Evolutionary conservation across 2,329 filamentous ascomycete species (phyloP).

Genomic region (Aspergillus tubingensis): DNA sequence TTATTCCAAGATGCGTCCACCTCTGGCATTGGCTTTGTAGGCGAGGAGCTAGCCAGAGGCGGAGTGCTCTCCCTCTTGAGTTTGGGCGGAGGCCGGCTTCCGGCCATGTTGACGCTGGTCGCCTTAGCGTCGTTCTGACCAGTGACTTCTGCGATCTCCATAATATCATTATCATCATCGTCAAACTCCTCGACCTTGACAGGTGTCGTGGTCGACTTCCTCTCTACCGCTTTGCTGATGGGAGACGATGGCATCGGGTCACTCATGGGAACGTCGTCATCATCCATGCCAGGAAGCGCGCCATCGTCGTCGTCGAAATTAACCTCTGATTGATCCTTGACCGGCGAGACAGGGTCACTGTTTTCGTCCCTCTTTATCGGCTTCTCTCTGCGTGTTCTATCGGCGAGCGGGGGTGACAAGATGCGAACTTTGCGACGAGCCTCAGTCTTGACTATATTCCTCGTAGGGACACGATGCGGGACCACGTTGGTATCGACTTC

Average conservation of each 20-base stretch:
- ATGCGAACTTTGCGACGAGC: constrained; percentile 77
- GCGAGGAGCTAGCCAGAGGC: constrained; percentile 75
- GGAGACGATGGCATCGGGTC: constrained; percentile 87
- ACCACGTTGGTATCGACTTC: constrained; percentile 81
- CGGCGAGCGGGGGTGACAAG: constrained; percentile 69
- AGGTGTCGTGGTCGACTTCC: constrained; percentile 58
- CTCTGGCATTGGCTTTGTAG: constrained; percentile 60
- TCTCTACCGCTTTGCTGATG: constrained; percentile 72
- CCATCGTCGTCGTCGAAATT: constrained; percentile 60
- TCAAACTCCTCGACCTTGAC: constrained; percentile 67
- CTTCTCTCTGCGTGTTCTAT: constrained; percentile 58
- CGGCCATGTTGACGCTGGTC: constrained; percentile 80
- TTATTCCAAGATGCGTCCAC: constrained; percentile 87
- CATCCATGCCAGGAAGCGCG: constrained; percentile 58
- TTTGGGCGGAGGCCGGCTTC: constrained; percentile 75
- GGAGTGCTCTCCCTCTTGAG: constrained; percentile 69
- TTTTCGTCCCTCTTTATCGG: constrained; percentile 47
- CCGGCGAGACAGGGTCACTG: constrained; percentile 50
- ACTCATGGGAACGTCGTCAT: constrained; percentile 80
- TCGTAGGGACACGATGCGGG: constrained; percentile 54
- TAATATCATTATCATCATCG: constrained; percentile 75
- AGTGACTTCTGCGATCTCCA: constrained; percentile 80
- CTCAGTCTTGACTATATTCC: constrained; percentile 70
- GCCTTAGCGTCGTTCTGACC: constrained; percentile 64
- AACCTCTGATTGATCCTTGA: constrained; percentile 41